Conservation (phyloP, 2,329 filamentous ascomycete genomes). For the Pyrenophora tritici-repentis region DNA sequence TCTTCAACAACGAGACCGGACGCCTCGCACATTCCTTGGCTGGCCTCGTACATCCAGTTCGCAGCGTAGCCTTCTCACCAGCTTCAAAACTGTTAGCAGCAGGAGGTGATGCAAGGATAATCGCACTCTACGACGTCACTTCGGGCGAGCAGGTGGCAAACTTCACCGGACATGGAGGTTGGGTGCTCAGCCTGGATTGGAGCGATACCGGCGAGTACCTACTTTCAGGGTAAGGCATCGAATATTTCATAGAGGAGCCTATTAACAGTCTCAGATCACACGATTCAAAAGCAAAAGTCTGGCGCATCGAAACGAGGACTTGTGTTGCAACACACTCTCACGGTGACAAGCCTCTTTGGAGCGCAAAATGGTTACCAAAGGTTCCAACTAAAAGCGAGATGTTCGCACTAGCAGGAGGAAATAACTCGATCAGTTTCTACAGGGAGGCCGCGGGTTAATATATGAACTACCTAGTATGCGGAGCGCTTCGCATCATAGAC, state of each 20-base stretch:
- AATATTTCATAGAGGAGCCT: no score
- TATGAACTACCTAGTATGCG: neutral
- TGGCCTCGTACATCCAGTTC: slow-evolving; percentile 84
- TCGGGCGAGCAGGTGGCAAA: slow-evolving; percentile 93
- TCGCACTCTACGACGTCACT: slow-evolving; percentile 88
- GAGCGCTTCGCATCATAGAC: neutral
- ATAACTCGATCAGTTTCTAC: slow-evolving; percentile 46
- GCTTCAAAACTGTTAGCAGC: slow-evolving; percentile 83
- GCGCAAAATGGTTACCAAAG: slow-evolving; percentile 48
- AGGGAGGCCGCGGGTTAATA: slow-evolving; percentile 47
- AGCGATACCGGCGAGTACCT: slow-evolving; percentile 91
- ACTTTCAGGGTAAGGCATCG: slow-evolving; percentile 67
- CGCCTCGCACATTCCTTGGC: slow-evolving; percentile 84
- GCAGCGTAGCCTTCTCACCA: slow-evolving; percentile 85
- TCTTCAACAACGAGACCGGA: slow-evolving; percentile 92
- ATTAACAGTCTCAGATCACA: slow-evolving; percentile 60
- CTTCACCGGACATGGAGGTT: slow-evolving; percentile 76
- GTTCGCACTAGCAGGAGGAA: slow-evolving; percentile 48
- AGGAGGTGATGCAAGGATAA: slow-evolving; percentile 84
- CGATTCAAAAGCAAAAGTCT: slow-evolving; percentile 94
- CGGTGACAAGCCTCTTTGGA: slow-evolving; percentile 60
- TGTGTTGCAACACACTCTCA: slow-evolving; percentile 96
- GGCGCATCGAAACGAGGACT: slow-evolving; percentile 80
- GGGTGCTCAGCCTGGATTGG: slow-evolving; percentile 93
- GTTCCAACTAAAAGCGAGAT: slow-evolving; percentile 44